Evolutionary conservation across 805 yeast genomes (phyloP).

Genomic region (Monosporozyma siamensis): DNA sequence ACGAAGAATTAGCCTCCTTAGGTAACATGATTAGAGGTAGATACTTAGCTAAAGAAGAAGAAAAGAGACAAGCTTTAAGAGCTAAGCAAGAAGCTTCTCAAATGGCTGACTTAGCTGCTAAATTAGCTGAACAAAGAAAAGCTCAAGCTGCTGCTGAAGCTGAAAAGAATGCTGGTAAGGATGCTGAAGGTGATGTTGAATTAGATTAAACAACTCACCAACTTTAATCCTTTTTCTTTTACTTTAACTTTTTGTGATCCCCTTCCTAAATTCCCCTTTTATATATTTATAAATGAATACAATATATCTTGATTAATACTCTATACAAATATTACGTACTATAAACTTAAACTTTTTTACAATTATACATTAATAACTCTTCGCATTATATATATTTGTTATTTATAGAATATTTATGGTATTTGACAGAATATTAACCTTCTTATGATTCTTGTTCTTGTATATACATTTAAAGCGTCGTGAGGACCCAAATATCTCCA

Average conservation of each 20-base stretch:
- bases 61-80: slow-evolving; percentile 80
- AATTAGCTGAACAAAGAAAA: slow-evolving; percentile 69
- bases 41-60: slow-evolving; percentile 89
- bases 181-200: slow-evolving; percentile 35
- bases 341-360: not conserved
- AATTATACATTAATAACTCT: not conserved
- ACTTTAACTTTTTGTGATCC: too few species aligned
- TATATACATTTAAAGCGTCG: slow-evolving; percentile 22
- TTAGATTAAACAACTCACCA: slow-evolving; percentile 19
- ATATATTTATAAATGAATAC: not conserved
- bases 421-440: slow-evolving; percentile 14
- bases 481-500: slow-evolving; percentile 20
- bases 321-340: not conserved
- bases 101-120: slow-evolving; percentile 75
- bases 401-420: not conserved
- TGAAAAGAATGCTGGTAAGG: slow-evolving; percentile 38
- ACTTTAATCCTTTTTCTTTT: not conserved
- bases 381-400: not conserved
- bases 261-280: not conserved
- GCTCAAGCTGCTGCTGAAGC: slow-evolving; percentile 32
- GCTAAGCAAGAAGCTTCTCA: slow-evolving; percentile 82
- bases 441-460: slow-evolving; percentile 22
- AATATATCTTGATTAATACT: not conserved
- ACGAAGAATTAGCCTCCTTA: slow-evolving; percentile 89
- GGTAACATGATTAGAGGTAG: slow-evolving; percentile 96